Evolutionary conservation across 2,329 filamentous ascomycete species (phyloP), one percentile per base, ranked within the genome.

Genomic region (Fusarium chuoi): DNA sequence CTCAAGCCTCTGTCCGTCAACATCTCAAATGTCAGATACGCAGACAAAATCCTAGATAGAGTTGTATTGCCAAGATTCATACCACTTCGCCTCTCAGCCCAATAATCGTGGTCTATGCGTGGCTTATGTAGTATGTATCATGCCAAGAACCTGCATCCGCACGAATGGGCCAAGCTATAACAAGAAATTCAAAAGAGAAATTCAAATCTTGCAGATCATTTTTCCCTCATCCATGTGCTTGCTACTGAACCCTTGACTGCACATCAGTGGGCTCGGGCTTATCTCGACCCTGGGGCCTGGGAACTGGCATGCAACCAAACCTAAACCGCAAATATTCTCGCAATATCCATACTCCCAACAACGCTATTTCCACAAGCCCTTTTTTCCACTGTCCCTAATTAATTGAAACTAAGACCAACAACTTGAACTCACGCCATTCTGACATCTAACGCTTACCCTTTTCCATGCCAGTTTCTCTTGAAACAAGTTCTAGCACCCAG

Each of bases 141-240:
- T 65, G 67, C 67, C 67, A 70, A 70, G 67, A 58, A 24, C 20
- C 9, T 54, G 26, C 33, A 22, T 55, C 46, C 20, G 48, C 39
- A 44, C 26, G 26, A 33, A 62, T 35, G 39, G 39, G 15, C 46
- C 58, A 63, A 45, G 33, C 59, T n/a, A n/a, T 26, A 51, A 49
- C 38, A 12, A 63, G 33, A 41, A 58, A 62, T 60, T 42, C 42
- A 60, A 33, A 46, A 22, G n/a, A 35, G 54, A 57, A 48, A 28
- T 15, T 36, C 33, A 51, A 58, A 28, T 26, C 18, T 26, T 36
- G 58, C 38, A 57, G 39, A 69, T 65, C 65, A 46, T 36, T 35
- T 38, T 60, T 15, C 46, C 66, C 26, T 52, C 20, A 26, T 58
- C 8, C 15, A 55, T 38, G 30, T 22, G 45, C 44, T 42, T 36